Base-by-base conservation (phyloP, 2,329 filamentous ascomycete genomes). In the Talaromyces sp. region DNA sequence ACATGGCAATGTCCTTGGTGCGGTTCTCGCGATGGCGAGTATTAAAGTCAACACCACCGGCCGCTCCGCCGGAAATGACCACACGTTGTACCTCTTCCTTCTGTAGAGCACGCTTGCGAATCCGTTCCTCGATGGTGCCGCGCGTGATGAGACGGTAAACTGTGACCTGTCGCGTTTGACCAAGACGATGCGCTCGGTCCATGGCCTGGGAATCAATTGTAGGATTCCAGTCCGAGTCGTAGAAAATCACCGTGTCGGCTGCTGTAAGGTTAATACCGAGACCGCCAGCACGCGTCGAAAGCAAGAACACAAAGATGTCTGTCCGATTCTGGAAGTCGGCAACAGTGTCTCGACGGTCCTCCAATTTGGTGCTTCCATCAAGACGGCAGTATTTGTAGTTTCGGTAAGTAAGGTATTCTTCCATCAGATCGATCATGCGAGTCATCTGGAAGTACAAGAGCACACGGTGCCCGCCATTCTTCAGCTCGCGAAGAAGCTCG, bases 401-500 rank as follows among this genome's bases (percentile, higher is more conserved):
- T 73, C 94, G 91, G 79, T 97, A 97, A 0, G 94, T 97, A 61
- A 99, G 82, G 69, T 97, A 99, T 77, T 99, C 94, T 75, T 99
- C 94, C 90, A 97, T 97, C 62, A 99, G 81, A 74, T 99, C 93
- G 71, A 99, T 97, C 94, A 99, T 99, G 71, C 91, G 90, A 3
- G 94, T 99, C 94, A 99, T 99, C 81, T 99, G 94, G 90, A 99
- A 99, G 82, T 99, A 99, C 21, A 99, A 81, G 58, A 99, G 81
- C 24, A 99, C 94, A 70, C 94, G 92, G 68, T 99, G 94, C 38
- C 90, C 90, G 64, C 89, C 90, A 63, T 91, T 89, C 82, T 97
- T 99, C 69, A 99, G 87, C 74, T 92, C 85, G 72, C 90, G 90
- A 14, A 99, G 83, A 19, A 99, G 81, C 65, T 90, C 83, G 72